These are phyloP conservation scores for Smittium mucronatum DNA, from an alignment of 371 early-diverging fungal genomes.

Conservation along the genomic window DNA sequence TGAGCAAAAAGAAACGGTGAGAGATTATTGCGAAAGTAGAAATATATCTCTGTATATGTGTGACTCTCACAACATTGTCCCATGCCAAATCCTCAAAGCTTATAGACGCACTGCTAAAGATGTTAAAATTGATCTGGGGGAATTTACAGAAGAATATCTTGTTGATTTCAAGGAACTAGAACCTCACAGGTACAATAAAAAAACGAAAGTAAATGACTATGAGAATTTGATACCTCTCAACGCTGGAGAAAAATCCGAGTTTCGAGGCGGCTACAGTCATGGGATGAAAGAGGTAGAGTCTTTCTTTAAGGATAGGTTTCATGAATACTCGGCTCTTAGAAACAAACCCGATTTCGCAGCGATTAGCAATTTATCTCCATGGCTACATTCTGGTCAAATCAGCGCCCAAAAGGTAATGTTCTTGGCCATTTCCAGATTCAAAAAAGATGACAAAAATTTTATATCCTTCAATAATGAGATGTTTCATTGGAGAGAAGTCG, in stretches of 20 bases:
- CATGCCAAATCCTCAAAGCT: background rate
- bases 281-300: background rate
- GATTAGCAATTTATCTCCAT: background rate
- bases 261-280: background rate
- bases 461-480: background rate
- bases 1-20: background rate
- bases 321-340: background rate
- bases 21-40: background rate
- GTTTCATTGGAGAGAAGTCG: background rate
- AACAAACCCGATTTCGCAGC: background rate
- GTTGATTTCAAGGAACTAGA: background rate
- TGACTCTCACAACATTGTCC: background rate
- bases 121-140: background rate
- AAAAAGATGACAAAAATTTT: background rate
- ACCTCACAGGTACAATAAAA: background rate
- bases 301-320: background rate
- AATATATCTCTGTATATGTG: background rate
- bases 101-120: background rate
- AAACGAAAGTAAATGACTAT: background rate
- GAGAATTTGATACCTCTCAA: no score
- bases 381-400: background rate
- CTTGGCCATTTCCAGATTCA: background rate
- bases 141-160: background rate
- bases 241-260: background rate
- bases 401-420: background rate